Base-by-base conservation (phyloP, 2,329 filamentous ascomycete species). In the Penicillium sp. region DNA sequence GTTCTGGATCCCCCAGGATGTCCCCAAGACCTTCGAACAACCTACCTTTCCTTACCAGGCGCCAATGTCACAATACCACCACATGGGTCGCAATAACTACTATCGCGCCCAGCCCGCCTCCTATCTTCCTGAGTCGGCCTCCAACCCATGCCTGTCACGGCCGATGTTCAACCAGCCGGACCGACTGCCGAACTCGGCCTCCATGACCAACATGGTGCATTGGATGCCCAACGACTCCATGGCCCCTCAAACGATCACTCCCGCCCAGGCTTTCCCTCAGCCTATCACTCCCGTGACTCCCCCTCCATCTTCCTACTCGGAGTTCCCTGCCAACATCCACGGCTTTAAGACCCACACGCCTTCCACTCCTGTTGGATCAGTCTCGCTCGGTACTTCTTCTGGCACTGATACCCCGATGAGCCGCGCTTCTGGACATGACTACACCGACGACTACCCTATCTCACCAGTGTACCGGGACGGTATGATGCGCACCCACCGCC, bases 161-260 rank as follows among this genome's bases (percentile, higher is more conserved):
- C 58, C 64, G 2, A 67, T 67, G 39, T 67, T 67, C 36, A 60
- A 57, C 34, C 63, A 65, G 21, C 52, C 56, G 3, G 64, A 67
- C 33, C 56, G 63, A 1, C 40, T 68, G 5, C 41, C 61, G 0
- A 58, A 55, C 16, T 64, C 63, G 3, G 56, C 60, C 33, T 65
- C 64, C 4, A 66, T 67, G 62, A 48, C 51, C 21, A 64, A 64
- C 41, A 64, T 67, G 55, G 39, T 63, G 9, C 57, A 55, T 2
- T 68, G 63, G 63, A 64, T 67, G 54, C 55, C 54, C 0, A 38
- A 55, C 4, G 63, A 67, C 20, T 57, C 61, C 4, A 54, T 67
- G 42, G 47, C 59, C 9, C 57, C 63, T 1, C 59, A 65, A 38
- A 67, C 64, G 4, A 66, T 68, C 41, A 55, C 60, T 3, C 64